Percentiles rank a stretch among this genome's conserved stretches.
Conservation (phyloP, 768 basidiomycete genomes). For the Tylopilus subfusipes region DNA sequence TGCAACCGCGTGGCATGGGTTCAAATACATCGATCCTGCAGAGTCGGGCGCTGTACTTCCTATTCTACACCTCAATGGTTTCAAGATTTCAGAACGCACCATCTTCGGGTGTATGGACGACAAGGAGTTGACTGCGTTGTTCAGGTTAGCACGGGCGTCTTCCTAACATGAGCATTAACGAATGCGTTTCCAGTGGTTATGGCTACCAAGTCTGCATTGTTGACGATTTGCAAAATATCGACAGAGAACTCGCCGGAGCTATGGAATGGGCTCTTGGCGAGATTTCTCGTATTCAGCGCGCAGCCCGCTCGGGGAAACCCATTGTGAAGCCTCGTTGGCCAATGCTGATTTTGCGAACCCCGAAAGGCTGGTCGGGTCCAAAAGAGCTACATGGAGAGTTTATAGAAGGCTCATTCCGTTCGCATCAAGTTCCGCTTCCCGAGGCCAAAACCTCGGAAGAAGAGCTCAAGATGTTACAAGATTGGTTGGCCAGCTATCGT, state of each 20-base stretch:
- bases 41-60: slow-evolving; percentile 92
- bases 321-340: slow-evolving; percentile 92
- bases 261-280: slow-evolving; percentile 78
- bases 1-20: slow-evolving; percentile 77
- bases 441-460: slow-evolving; percentile 58
- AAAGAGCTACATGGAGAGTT: slow-evolving; percentile 62
- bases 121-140: slow-evolving; percentile 71
- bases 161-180: background rate
- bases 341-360: slow-evolving; percentile 78
- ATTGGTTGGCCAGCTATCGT: slow-evolving; percentile 73
- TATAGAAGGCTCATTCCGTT: slow-evolving; percentile 77
- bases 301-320: slow-evolving; percentile 72
- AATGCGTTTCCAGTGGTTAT: slow-evolving; percentile 50
- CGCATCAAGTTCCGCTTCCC: slow-evolving; percentile 89
- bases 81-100: slow-evolving; percentile 89
- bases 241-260: slow-evolving; percentile 75
- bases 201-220: slow-evolving; percentile 90
- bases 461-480: slow-evolving; percentile 59
- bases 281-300: slow-evolving; percentile 73
- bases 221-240: slow-evolving; percentile 60
- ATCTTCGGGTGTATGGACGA: slow-evolving; percentile 91
- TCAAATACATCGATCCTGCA: slow-evolving; percentile 87
- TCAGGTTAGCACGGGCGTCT: slow-evolving; percentile 47
- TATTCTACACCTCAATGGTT: slow-evolving; percentile 83
- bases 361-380: slow-evolving; percentile 78